Base-by-base conservation (phyloP, 2,329 filamentous ascomycete species). In the Pseudovirgaria hyperparasitica region DNA sequence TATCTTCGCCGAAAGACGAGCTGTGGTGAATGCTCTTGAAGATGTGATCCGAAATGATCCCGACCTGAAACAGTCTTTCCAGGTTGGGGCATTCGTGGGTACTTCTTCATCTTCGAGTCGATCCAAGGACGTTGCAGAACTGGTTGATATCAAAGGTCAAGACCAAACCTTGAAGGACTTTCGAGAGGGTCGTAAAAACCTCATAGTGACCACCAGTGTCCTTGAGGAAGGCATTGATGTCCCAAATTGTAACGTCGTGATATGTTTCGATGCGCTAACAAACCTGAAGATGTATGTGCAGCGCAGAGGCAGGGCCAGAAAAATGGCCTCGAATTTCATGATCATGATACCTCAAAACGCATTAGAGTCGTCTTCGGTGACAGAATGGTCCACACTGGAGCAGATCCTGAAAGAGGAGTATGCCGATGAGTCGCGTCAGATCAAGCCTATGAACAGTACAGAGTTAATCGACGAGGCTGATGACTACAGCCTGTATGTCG, bases 371-470 rank as follows among this genome's bases (percentile, higher is more conserved):
- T 36, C 18, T 17, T 25, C 32, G 9, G 29, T 4, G 39, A 38
- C 48, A 3, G 60, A 67, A 15, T 92, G 82, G 78, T 57, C 70
- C 15, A 42, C 48, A 0, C 59, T 90, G 10, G 87, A 94, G 45
- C 48, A 62, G 3, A 59, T 71, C n/a, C 85, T 93, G 76, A 79
- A 74, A 39, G 46, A 54, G 24, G 63, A 66, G 0, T 92, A 82
- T 40, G 65, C 75, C 34, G 66, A 81, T 23, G 72, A 84, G 5
- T 48, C 65, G 33, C 62, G 76, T 13, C 51, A 65, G 26, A 44
- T 65, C 1, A 42, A 61, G 12, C 44, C 58, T 9, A 48, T 71
- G 0, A 44, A 57, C 19, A 41, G 54, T 3, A 46, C 69, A 0
- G 49, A 62, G 24, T 38, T 55, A 3, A 38, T 68, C 4, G 72